These are phyloP conservation scores for Neurospora intermedia DNA, from an alignment of 495 filamentous ascomycete genomes.

Conservation along the genomic window DNA sequence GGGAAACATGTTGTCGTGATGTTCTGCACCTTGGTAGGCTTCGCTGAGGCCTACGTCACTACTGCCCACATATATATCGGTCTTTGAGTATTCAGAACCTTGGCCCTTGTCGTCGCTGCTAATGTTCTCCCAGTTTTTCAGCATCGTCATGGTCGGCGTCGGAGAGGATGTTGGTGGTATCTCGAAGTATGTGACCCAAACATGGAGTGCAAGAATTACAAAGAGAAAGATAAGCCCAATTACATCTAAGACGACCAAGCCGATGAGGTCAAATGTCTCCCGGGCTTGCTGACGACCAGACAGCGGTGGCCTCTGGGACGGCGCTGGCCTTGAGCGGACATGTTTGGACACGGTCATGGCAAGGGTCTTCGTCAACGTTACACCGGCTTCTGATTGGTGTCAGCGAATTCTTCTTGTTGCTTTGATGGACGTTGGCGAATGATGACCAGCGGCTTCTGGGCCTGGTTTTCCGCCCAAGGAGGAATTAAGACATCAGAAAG, in stretches of 20 bases:
- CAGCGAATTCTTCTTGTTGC: background rate
- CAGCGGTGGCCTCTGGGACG: background rate
- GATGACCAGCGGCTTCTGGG: background rate
- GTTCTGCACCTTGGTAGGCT: constrained; percentile 1
- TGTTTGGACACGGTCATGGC: background rate
- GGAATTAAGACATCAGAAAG: background rate
- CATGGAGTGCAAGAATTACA: background rate
- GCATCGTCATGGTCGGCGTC: background rate
- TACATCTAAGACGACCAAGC: background rate
- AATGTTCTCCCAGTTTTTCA: background rate
- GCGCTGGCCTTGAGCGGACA: background rate
- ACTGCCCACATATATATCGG: background rate
- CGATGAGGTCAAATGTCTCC: background rate
- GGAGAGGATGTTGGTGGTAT: background rate
- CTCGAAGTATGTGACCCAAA: background rate
- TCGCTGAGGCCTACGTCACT: constrained; percentile 1
- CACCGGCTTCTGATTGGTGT: background rate
- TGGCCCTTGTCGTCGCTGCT: background rate
- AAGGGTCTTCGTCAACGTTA: background rate
- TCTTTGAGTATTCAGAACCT: background rate
- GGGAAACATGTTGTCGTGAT: background rate
- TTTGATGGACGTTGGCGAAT: background rate
- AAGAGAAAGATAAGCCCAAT: background rate
- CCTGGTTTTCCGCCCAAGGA: background rate
- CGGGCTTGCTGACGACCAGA: background rate